Percentiles rank a stretch among this genome's conserved stretches.
Evolutionary conservation across 352 stramenopile species (phyloP).

Genomic region (Peronospora tabacina): DNA sequence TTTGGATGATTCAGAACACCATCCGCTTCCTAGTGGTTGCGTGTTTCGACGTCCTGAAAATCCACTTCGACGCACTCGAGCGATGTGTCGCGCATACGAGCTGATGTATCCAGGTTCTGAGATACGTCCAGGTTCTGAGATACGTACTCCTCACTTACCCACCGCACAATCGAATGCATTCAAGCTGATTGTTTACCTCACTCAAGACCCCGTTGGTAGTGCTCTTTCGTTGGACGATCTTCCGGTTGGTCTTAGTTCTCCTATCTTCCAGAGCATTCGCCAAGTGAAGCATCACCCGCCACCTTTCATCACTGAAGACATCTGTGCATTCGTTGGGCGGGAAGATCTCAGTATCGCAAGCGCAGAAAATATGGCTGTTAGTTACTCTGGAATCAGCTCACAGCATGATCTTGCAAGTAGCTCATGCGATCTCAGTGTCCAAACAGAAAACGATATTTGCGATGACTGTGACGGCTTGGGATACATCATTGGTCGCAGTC

Average conservation of each 20-base stretch:
- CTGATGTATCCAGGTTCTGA: slow-evolving; percentile 25
- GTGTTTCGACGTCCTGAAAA: slow-evolving; percentile 1
- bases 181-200: slow-evolving; percentile 47
- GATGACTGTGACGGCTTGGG: slow-evolving; percentile 57
- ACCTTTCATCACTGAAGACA: slow-evolving; percentile 41
- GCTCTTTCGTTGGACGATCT: slow-evolving; percentile 46
- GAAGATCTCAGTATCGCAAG: slow-evolving; percentile 47
- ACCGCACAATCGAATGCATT: slow-evolving; percentile 19
- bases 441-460: slow-evolving; percentile 10
- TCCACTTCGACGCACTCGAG: slow-evolving; percentile 28
- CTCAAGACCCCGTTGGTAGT: slow-evolving; percentile 30
- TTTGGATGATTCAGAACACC: slow-evolving; percentile 4
- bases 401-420: slow-evolving; percentile 13
- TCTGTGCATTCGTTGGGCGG: slow-evolving; percentile 50
- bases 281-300: slow-evolving; percentile 55
- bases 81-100: slow-evolving; percentile 40
- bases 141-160: not conserved
- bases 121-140: no score
- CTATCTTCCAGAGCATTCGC: slow-evolving; percentile 48
- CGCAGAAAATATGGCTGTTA: slow-evolving; percentile 5
- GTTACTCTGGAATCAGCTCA: slow-evolving; percentile 1
- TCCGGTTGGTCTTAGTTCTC: slow-evolving; percentile 47
- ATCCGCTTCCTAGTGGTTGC: slow-evolving; percentile 1
- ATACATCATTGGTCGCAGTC: slow-evolving; percentile 43
- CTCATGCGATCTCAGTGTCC: not conserved